These are phyloP conservation scores for Psidium guajava DNA, from an alignment of 345 rosid genomes.

Conservation along the genomic window DNA sequence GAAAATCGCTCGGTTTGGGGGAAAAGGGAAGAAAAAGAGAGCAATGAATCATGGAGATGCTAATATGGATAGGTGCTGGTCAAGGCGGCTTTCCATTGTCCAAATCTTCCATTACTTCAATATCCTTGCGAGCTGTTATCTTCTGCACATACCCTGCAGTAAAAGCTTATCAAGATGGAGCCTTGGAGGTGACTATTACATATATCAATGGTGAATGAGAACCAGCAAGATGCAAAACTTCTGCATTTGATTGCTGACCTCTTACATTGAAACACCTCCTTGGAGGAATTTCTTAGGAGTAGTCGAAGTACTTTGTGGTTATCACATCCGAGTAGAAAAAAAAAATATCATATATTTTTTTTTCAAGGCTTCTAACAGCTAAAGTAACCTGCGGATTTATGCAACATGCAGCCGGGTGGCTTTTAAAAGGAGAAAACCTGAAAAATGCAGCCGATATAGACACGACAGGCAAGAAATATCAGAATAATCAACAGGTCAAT, in stretches of 20 bases:
- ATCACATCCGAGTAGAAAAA: not conserved
- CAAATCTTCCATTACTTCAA: conserved; percentile 74
- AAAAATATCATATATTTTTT: not conserved
- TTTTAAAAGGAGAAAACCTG: not conserved
- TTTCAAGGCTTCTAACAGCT: not conserved
- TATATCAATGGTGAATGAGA: not conserved
- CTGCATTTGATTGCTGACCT: not conserved
- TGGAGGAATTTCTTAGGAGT: not conserved
- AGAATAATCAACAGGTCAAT: not conserved
- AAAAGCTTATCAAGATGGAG: not conserved
- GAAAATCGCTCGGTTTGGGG: not conserved
- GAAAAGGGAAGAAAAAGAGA: not conserved
- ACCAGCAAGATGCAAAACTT: not conserved
- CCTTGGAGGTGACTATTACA: not conserved
- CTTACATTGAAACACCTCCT: not conserved
- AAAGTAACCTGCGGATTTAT: not conserved
- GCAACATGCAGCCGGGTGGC: not conserved
- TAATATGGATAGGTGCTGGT: not conserved
- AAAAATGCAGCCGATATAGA: not conserved
- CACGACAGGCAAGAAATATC: not conserved
- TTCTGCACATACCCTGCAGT: conserved; percentile 86
- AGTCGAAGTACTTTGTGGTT: not conserved
- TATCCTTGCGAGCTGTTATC: conserved; percentile 80
- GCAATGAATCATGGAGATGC: not conserved
- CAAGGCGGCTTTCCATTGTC: conserved; percentile 66